Conservation (phyloP, 2,329 filamentous ascomycete genomes). For the Fusarium sp. region DNA sequence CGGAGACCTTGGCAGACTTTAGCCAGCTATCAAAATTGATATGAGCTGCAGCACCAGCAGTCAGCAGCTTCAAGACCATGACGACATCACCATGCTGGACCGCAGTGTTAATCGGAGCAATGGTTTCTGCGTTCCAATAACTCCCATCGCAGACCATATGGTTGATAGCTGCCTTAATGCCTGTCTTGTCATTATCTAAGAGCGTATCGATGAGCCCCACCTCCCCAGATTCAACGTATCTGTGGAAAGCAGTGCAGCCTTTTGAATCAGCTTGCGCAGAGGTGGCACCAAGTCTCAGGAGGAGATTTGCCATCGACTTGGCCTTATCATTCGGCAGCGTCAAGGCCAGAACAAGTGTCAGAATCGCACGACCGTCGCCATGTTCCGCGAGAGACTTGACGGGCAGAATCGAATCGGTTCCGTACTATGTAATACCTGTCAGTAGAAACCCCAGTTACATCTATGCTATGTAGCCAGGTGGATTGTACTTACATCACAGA, state of each 20-base stretch:
- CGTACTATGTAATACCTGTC: slow-evolving; percentile 66
- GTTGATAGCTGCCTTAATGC: slow-evolving; percentile 73
- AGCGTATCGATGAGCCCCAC: slow-evolving; percentile 62
- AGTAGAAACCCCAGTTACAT: background rate
- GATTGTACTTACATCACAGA: slow-evolving; percentile 67
- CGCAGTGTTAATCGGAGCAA: slow-evolving; percentile 69
- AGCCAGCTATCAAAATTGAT: slow-evolving; percentile 75
- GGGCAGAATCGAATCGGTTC: slow-evolving; percentile 80
- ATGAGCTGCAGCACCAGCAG: slow-evolving; percentile 69
- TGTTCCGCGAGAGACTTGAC: slow-evolving; percentile 72
- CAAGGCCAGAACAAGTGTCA: slow-evolving; percentile 77
- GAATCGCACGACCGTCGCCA: slow-evolving; percentile 69
- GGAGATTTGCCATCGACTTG: slow-evolving; percentile 71
- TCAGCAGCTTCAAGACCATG: slow-evolving; percentile 71
- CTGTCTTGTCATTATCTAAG: slow-evolving; percentile 68
- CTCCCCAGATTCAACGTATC: slow-evolving; percentile 67
- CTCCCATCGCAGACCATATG: slow-evolving; percentile 64
- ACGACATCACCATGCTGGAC: slow-evolving; percentile 65
- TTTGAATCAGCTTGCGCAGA: slow-evolving; percentile 77
- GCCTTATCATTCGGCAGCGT: slow-evolving; percentile 73
- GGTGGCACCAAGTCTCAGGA: slow-evolving; percentile 79
- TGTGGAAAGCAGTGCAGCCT: slow-evolving; percentile 75
- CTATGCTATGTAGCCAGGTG: background rate
- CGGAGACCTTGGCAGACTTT: slow-evolving; percentile 64
- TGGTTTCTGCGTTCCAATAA: slow-evolving; percentile 52